These are phyloP conservation scores for Claviceps digitariae DNA, from an alignment of 2,329 filamentous ascomycete genomes.

Conservation along the genomic window DNA sequence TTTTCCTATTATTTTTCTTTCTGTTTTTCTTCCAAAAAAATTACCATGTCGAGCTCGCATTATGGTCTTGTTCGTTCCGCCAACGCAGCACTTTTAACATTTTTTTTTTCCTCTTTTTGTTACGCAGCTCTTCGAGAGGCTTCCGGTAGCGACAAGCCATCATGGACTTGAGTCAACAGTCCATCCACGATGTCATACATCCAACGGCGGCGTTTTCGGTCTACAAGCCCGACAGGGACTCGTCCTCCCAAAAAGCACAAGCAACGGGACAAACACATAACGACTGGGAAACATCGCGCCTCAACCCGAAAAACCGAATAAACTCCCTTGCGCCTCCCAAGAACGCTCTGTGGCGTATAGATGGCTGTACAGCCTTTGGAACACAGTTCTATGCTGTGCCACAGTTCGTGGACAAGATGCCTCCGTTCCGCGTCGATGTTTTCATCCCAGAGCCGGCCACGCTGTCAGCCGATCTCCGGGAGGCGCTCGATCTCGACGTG, in stretches of 20 bases:
- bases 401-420: constrained; percentile 30
- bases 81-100: background rate
- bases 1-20: background rate
- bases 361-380: constrained; percentile 42
- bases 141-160: constrained; percentile 3
- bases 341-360: constrained; percentile 41
- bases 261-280: background rate
- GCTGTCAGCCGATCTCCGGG: constrained; percentile 27
- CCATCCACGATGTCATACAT: constrained; percentile 43
- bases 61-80: background rate
- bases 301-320: constrained; percentile 49
- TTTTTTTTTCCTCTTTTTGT: background rate
- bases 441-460: constrained; percentile 39
- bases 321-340: constrained; percentile 35
- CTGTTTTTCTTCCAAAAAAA: background rate
- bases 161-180: constrained; percentile 41
- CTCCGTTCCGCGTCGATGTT: constrained; percentile 43
- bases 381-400: constrained; percentile 45
- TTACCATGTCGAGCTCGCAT: background rate
- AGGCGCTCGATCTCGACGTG: constrained; percentile 31
- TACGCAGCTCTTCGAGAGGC: background rate
- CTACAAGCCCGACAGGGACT: background rate
- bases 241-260: constrained; percentile 5
- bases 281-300: constrained; percentile 33
- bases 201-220: constrained; percentile 39